Percentiles rank a stretch among this genome's conserved stretches.
These are phyloP conservation scores for Yamadazyma aaseri DNA, from an alignment of 1,139 yeast genomes.

Conservation along the genomic window DNA sequence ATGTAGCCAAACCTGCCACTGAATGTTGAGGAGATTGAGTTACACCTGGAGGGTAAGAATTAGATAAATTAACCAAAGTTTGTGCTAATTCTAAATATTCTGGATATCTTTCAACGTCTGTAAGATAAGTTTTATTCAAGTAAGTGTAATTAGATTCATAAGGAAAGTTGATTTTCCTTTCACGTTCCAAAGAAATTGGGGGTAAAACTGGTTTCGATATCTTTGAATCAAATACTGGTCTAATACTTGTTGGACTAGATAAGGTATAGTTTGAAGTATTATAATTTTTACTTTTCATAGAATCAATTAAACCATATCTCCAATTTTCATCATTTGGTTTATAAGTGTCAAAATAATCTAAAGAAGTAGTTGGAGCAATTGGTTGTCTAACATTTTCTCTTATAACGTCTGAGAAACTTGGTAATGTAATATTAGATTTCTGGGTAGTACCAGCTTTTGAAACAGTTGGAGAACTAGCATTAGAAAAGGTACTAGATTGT, in stretches of 20 bases:
- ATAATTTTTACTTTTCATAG: conserved; percentile 27
- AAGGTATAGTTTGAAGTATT: conserved; percentile 8
- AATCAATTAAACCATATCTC: conserved; percentile 43
- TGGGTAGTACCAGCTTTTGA: conserved; percentile 5
- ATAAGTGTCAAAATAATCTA: conserved; percentile 48
- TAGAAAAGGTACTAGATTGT: neutral
- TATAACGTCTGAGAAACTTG: conserved; percentile 42
- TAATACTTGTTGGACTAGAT: conserved; percentile 12
- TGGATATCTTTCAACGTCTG: conserved; percentile 47
- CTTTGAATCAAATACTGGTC: conserved; percentile 43
- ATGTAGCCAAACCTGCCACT: conserved; percentile 1
- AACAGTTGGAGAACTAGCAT: neutral
- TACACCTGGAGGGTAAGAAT: conserved; percentile 4
- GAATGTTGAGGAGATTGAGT: conserved; percentile 2
- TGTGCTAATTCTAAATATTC: conserved; percentile 50
- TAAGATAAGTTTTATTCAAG: conserved; percentile 43
- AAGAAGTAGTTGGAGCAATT: conserved; percentile 44
- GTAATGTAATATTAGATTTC: conserved; percentile 26
- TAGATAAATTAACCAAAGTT: conserved; percentile 39
- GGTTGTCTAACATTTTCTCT: conserved; percentile 23
- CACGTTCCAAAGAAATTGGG: conserved; percentile 29
- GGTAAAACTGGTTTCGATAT: conserved; percentile 28
- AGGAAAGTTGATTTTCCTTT: conserved; percentile 50
- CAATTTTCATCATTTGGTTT: conserved; percentile 49
- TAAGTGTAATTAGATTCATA: conserved; percentile 56